Evolutionary conservation across 495 filamentous ascomycete genomes (phyloP).

Genomic region (Filosporella fistucella): DNA sequence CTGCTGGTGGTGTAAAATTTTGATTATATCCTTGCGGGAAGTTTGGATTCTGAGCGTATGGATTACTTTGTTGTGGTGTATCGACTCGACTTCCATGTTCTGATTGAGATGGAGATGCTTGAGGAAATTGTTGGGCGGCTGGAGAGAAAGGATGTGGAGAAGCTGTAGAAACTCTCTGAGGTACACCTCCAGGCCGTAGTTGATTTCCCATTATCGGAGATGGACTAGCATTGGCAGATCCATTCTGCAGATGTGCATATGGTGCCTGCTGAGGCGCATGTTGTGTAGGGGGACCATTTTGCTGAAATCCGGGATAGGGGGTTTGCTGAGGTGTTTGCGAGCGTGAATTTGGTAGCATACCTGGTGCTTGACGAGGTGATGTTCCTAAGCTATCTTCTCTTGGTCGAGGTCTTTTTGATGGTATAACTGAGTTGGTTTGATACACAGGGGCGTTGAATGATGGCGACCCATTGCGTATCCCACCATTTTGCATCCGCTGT

Average conservation of each 20-base stretch:
- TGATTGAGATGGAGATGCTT: slow-evolving; percentile 73
- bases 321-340: slow-evolving; percentile 87
- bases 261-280: slow-evolving; percentile 57
- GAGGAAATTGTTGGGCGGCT: slow-evolving; percentile 67
- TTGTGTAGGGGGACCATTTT: slow-evolving; percentile 48
- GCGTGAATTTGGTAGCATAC: slow-evolving; percentile 73
- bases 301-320: slow-evolving; percentile 58
- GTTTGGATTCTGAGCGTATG: slow-evolving; percentile 56
- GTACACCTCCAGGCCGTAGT: slow-evolving; percentile 55
- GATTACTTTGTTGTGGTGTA: slow-evolving; percentile 60
- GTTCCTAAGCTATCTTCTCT: slow-evolving; percentile 77
- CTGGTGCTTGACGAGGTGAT: slow-evolving; percentile 75
- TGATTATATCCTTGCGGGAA: slow-evolving; percentile 56
- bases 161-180: slow-evolving; percentile 80
- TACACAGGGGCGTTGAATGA: slow-evolving; percentile 71
- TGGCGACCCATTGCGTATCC: slow-evolving; percentile 42
- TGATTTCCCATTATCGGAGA: slow-evolving; percentile 83
- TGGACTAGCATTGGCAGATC: slow-evolving; percentile 76
- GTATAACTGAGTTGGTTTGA: slow-evolving; percentile 76
- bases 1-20: slow-evolving; percentile 41
- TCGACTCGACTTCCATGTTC: slow-evolving; percentile 69
- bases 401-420: slow-evolving; percentile 80
- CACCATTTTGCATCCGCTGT: slow-evolving; percentile 77
- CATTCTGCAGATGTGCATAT: slow-evolving; percentile 80
- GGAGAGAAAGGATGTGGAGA: slow-evolving; percentile 91